phyloP scores from a whole-genome alignment of 768 basidiomycete genomes.

The Tylopilus balloui region DNA sequence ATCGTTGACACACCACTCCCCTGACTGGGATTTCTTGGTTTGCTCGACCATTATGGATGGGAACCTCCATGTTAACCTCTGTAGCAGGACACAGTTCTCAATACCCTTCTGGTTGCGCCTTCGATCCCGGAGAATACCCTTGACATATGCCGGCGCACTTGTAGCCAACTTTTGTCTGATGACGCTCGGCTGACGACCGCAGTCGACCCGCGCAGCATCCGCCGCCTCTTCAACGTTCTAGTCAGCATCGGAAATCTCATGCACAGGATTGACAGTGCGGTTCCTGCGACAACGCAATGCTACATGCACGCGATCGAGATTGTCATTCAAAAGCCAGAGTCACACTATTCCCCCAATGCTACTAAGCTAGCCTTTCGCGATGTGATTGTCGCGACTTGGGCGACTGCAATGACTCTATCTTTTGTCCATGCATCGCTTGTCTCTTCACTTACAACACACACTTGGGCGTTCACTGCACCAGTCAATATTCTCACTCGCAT shows the following conservation, averaged over 20 bases:
- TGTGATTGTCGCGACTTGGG: conserved; percentile 37
- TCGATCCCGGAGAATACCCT: conserved; percentile 30
- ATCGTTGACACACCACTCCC: conserved; percentile 21
- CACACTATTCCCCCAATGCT: conserved; percentile 8
- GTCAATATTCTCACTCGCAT: conserved; percentile 24
- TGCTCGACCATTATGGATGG: conserved; percentile 10
- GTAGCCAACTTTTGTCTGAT: conserved; percentile 29
- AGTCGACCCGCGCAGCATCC: conserved; percentile 31
- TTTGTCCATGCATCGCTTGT: conserved; percentile 20
- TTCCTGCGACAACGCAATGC: conserved; percentile 31
- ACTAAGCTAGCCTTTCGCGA: conserved; percentile 34
- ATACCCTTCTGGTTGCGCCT: conserved; percentile 24
- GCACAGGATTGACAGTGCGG: conserved; percentile 26
- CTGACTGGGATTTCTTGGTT: conserved; percentile 33
- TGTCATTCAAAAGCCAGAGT: conserved; percentile 32
- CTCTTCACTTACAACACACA: conserved; percentile 18
- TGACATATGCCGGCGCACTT: conserved; percentile 30
- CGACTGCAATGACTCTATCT: conserved; percentile 32
- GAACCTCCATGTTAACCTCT: conserved; percentile 9
- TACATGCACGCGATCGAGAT: conserved; percentile 43
- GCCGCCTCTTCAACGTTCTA: conserved; percentile 43
- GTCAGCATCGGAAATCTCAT: conserved; percentile 39
- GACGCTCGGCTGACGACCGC: conserved; percentile 21
- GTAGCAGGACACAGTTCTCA: conserved; percentile 24
- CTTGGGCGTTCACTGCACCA: conserved; percentile 19